A percentile compares a stretch with the other conserved stretches of the same genome.
Evolutionary conservation across 768 basidiomycete species (phyloP).

Genomic region (Psilocybe cubensis): DNA sequence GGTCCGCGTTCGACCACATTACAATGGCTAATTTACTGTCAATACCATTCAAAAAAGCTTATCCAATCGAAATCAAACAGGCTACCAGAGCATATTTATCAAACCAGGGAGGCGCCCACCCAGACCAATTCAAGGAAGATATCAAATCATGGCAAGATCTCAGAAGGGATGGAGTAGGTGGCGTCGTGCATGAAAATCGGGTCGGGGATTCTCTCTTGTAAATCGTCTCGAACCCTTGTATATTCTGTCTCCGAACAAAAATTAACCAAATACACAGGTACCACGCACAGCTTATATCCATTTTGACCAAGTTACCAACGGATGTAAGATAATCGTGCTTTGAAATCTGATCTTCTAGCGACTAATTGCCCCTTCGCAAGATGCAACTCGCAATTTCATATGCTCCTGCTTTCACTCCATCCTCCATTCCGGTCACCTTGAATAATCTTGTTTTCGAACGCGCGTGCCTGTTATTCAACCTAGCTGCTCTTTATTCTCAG

Average conservation of each 20-base stretch:
- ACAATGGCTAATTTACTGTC: constrained; percentile 78
- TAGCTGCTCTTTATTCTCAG: constrained; percentile 85
- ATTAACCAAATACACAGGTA: constrained; percentile 57
- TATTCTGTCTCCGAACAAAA: not conserved
- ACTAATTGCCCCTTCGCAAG: constrained; percentile 37
- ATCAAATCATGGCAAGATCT: constrained; percentile 71
- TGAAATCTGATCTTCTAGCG: not conserved
- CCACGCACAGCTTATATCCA: constrained; percentile 85
- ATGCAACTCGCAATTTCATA: constrained; percentile 77
- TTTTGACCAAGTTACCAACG: constrained; percentile 82
- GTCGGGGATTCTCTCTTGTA: constrained; percentile 61
- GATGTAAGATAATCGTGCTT: constrained; percentile 51
- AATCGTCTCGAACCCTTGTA: constrained; percentile 29
- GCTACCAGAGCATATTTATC: constrained; percentile 68
- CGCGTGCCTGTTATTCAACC: constrained; percentile 79
- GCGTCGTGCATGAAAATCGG: constrained; percentile 57
- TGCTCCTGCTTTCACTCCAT: constrained; percentile 67
- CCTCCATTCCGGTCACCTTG: constrained; percentile 60
- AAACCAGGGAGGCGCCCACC: constrained; percentile 72
- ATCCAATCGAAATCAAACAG: constrained; percentile 53
- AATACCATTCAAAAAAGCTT: constrained; percentile 77
- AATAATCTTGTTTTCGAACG: constrained; percentile 84
- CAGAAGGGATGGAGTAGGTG: constrained; percentile 57
- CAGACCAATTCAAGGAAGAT: constrained; percentile 84
- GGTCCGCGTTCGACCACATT: not conserved